Percentiles rank a stretch among this genome's conserved stretches.
phyloP scores from a whole-genome alignment of 345 rosid genomes.

The Barbarea vulgaris region DNA sequence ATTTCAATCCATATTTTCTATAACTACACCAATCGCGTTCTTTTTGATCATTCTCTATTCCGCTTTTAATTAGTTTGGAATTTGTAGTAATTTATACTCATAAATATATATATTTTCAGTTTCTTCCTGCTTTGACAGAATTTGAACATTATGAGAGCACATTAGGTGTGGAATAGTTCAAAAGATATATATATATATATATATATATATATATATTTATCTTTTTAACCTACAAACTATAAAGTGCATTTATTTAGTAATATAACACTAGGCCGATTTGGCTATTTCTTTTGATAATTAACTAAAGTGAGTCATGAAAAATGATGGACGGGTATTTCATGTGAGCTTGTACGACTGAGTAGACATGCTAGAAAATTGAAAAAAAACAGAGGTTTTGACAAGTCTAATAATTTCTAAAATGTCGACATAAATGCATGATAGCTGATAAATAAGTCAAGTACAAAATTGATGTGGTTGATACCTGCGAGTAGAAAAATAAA shows the following conservation, averaged over 20 bases:
- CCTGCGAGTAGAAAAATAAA: neutral
- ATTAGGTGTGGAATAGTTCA: neutral
- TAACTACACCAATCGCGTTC: conserved; percentile 1
- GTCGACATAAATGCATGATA: neutral
- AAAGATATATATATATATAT: neutral
- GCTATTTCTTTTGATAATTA: neutral
- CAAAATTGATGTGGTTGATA: neutral
- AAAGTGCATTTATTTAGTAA: neutral
- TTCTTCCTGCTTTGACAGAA: too few relatives aligned
- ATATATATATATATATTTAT: too few relatives aligned
- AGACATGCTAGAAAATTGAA: neutral
- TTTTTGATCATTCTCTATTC: too few relatives aligned
- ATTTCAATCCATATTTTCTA: conserved; percentile 1
- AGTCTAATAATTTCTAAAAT: too few relatives aligned
- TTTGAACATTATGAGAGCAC: too few relatives aligned
- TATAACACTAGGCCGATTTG: too few relatives aligned
- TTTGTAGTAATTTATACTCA: neutral
- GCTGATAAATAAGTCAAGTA: neutral
- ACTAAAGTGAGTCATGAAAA: neutral
- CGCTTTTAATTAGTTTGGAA: neutral
- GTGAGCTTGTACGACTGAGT: neutral
- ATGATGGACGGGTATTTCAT: neutral
- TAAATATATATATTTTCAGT: too few relatives aligned
- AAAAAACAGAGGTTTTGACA: neutral
- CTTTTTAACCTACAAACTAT: neutral